Evolutionary conservation across 1,284 basidiomycete species (phyloP).

Genomic region (Peniophora sp.): DNA sequence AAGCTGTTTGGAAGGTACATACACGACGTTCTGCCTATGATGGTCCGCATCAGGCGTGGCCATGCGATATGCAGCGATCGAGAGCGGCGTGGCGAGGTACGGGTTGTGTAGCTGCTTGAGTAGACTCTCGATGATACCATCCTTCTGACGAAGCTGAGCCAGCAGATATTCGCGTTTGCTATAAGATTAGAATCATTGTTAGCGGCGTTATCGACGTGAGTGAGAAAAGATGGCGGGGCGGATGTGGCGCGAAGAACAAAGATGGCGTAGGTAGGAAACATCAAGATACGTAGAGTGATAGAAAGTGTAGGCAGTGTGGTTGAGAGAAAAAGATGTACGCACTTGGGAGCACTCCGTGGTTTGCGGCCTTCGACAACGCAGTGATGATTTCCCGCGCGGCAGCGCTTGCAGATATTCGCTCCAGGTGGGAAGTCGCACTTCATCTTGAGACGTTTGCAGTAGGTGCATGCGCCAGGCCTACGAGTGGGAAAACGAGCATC

Average conservation of each 20-base stretch:
- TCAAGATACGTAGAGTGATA: not conserved
- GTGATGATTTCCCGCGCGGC: conserved; percentile 56
- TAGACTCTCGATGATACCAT: conserved; percentile 72
- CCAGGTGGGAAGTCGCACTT: conserved; percentile 68
- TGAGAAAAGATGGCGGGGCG: not conserved
- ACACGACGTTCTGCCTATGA: conserved; percentile 53
- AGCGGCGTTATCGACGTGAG: too few species aligned
- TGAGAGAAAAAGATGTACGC: conserved; percentile 28
- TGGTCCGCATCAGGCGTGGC: conserved; percentile 66
- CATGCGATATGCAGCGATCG: conserved; percentile 65
- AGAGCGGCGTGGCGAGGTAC: conserved; percentile 66
- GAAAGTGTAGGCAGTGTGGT: not conserved
- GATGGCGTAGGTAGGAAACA: not conserved
- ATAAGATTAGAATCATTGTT: conserved; percentile 11
- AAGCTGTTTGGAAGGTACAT: too few species aligned
- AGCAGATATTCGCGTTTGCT: conserved; percentile 79
- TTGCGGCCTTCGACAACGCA: conserved; percentile 78
- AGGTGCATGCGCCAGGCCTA: conserved; percentile 71
- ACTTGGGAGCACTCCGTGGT: conserved; percentile 70
- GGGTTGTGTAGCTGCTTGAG: conserved; percentile 80
- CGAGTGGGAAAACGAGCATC: too few species aligned
- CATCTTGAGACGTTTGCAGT: conserved; percentile 85
- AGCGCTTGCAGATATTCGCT: conserved; percentile 66
- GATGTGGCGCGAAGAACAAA: not conserved
- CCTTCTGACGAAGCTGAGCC: conserved; percentile 76